phyloP scores from a whole-genome alignment of 2,329 filamentous ascomycete species.

The Cadophora gregata region DNA sequence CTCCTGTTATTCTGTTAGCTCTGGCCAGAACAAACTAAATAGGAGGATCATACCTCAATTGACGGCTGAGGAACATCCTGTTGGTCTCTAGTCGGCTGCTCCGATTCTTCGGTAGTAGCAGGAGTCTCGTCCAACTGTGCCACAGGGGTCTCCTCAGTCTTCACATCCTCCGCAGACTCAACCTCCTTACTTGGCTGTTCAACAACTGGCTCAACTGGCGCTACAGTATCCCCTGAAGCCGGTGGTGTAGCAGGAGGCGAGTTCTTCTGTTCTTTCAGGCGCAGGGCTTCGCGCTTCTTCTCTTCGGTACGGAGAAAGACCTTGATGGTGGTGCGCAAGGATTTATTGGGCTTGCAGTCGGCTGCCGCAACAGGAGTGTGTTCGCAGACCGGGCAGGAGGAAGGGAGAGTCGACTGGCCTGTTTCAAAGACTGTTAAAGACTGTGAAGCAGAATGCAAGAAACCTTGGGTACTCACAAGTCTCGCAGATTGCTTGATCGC shows the following conservation, averaged over 20 bases:
- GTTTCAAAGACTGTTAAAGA: slow-evolving; percentile 34
- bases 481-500: slow-evolving; percentile 93
- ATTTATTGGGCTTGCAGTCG: slow-evolving; percentile 88
- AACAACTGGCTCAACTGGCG: slow-evolving; percentile 16
- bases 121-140: slow-evolving; percentile 25
- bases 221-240: slow-evolving; percentile 23
- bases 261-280: slow-evolving; percentile 50
- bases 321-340: slow-evolving; percentile 88
- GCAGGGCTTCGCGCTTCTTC: slow-evolving; percentile 79
- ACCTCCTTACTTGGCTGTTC: slow-evolving; percentile 11
- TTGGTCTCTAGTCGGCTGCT: slow-evolving; percentile 36
- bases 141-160: slow-evolving; percentile 21
- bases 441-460: background rate
- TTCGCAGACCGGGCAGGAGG: slow-evolving; percentile 89
- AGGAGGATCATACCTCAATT: slow-evolving; percentile 44
- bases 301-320: slow-evolving; percentile 90
- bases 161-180: slow-evolving; percentile 26
- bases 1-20: slow-evolving; percentile 40
- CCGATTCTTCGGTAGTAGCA: slow-evolving; percentile 21
- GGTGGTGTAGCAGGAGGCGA: slow-evolving; percentile 44
- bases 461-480: slow-evolving; percentile 62
- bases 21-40: background rate
- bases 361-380: slow-evolving; percentile 86
- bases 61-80: slow-evolving; percentile 47
- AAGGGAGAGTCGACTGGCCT: slow-evolving; percentile 79